phyloP scores from a whole-genome alignment of 345 rosid species.

The Eucalyptus pumila region DNA sequence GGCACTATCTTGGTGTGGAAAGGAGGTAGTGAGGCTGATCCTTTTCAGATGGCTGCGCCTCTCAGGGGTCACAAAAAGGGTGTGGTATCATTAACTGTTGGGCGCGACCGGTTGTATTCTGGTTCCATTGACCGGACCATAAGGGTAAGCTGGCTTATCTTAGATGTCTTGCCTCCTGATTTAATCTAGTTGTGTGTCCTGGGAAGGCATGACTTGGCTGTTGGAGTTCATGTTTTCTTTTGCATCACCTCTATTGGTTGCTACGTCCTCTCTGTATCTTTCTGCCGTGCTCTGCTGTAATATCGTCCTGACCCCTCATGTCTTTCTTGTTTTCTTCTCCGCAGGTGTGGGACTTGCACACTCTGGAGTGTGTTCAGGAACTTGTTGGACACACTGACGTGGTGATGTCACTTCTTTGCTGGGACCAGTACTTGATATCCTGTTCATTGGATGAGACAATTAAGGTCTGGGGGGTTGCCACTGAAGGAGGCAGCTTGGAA shows the following conservation, averaged over 20 bases:
- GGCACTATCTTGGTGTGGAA: conserved; percentile 45
- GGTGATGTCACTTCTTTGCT: conserved; percentile 49
- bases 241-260: background rate
- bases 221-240: background rate
- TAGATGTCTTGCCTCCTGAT: background rate
- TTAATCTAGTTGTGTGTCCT: background rate
- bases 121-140: conserved; percentile 35
- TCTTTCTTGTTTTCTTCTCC: background rate
- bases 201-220: background rate
- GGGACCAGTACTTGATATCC: conserved; percentile 40
- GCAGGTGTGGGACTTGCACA: conserved; percentile 49
- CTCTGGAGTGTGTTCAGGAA: conserved; percentile 17
- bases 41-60: conserved; percentile 14
- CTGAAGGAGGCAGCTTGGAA: conserved; percentile 7
- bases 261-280: background rate
- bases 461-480: conserved; percentile 31
- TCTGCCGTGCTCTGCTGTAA: background rate
- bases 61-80: conserved; percentile 20
- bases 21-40: conserved; percentile 15
- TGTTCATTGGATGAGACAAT: conserved; percentile 49
- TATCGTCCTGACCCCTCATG: background rate
- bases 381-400: conserved; percentile 28
- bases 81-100: conserved; percentile 24
- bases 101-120: conserved; percentile 19
- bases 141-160: conserved; percentile 14